These are phyloP conservation scores for Aureobasidium sp. DNA, from an alignment of 2,329 filamentous ascomycete genomes.

Conservation along the genomic window DNA sequence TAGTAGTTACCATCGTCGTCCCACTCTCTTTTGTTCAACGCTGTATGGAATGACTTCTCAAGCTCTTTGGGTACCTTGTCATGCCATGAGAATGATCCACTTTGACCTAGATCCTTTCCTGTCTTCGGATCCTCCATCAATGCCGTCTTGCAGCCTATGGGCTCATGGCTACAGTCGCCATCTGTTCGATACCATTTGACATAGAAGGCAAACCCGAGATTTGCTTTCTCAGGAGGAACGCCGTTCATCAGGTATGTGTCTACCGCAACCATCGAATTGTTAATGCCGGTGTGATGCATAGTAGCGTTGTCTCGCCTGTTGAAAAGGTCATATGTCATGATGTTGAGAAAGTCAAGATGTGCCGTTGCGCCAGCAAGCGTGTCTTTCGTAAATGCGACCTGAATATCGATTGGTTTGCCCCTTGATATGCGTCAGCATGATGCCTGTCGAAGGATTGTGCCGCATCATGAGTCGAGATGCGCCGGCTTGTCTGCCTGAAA, in stretches of 20 bases:
- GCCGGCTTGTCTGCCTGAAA: not conserved
- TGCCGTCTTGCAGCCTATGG: constrained; percentile 52
- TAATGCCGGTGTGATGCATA: constrained; percentile 57
- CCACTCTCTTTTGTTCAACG: constrained; percentile 44
- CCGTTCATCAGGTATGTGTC: constrained; percentile 53
- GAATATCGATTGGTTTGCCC: constrained; percentile 54
- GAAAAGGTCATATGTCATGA: constrained; percentile 68
- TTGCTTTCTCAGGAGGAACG: constrained; percentile 47
- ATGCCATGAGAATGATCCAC: constrained; percentile 20
- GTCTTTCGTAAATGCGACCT: constrained; percentile 51
- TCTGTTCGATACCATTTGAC: constrained; percentile 58
- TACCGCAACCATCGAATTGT: constrained; percentile 46
- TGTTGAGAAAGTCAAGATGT: constrained; percentile 58
- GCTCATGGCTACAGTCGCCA: constrained; percentile 36
- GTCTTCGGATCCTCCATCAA: constrained; percentile 51
- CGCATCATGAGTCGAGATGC: not conserved
- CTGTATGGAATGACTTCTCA: constrained; percentile 49
- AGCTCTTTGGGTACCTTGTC: constrained; percentile 44
- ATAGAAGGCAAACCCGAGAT: constrained; percentile 62
- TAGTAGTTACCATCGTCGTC: constrained; percentile 59
- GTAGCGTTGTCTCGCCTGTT: constrained; percentile 58
- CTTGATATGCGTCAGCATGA: not conserved
- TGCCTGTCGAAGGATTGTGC: not conserved
- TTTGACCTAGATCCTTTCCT: constrained; percentile 35
- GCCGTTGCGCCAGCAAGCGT: constrained; percentile 52